Evolutionary conservation across 2,329 filamentous ascomycete genomes (phyloP), one percentile per base, ranked within the genome.

Genomic region (Aspergillus fischeri): DNA sequence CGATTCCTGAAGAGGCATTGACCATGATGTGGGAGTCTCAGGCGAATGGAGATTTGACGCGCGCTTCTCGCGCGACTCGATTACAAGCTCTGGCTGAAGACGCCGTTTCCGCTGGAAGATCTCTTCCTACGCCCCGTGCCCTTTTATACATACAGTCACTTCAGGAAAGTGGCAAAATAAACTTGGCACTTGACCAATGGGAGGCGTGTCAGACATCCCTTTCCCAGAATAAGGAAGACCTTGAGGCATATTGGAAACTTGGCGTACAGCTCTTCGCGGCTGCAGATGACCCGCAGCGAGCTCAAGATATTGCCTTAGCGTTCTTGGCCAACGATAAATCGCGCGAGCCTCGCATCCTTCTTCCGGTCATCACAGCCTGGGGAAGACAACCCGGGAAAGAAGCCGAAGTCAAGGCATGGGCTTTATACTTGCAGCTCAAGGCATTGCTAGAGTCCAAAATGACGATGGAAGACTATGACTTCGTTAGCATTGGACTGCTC

Each of bases 381-480:
- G 85, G 85, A 1, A 80, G 77, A 44, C 78, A 82, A 11, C 67
- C 80, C 4, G 76, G 77, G 2, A 70, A 80, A 70, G 50, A 77
- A 69, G 57, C 81, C 76, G 79, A 79, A 28, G 73, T 81, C 20
- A 79, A 80, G 60, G 90, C 90, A 0, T 93, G 88, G 85, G 74
- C 80, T 25, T 71, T 84, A 1, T 94, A 93, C 70, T 75, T 85
- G 41, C 80, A 81, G 52, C 78, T 95, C 63, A 85, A 86, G 59
- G 76, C 79, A 27, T 79, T 82, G 5, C 78, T 91, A 2, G 85
- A 83, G 1, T 68, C 79, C 25, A 73, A 80, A 0, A 87, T 92
- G 76, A 83, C 79, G 3, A 86, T 92, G 67, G 77, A 85, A 20
- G 89, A 95, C 67, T 95, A 92, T 65, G 91, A 96, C 70, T 78